Base-by-base conservation (phyloP, 176 grass and related monocot genomes). In the Carex littledalei region DNA sequence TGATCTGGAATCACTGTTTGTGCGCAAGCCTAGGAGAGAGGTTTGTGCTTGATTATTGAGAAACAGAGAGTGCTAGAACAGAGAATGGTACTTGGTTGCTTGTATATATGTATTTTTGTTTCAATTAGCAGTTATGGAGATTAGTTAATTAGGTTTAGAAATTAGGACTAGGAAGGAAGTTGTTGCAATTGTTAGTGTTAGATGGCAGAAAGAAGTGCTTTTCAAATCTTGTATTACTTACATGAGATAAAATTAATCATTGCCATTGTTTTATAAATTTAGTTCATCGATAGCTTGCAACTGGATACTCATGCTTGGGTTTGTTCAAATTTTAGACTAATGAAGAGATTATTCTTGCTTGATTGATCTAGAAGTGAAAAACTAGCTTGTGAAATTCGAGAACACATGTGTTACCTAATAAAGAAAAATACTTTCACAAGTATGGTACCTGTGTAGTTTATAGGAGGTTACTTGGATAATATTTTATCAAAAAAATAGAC, bases 1-100 rank as follows among this genome's bases (percentile, higher is more conserved):
- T 67, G 91, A 93, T 87, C 86, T 96, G 68, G 94, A 96, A 87
- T 79, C 87, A 1, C 84, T 96, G 18, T 96, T 96, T 80, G 87
- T 86, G 18, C 91, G 92, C 13, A 82, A 64, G 50, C 91, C 94
- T 1, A 76, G 89, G 37, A 86, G 87, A 45, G 89, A 96, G 70
- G 76, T 87, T 8, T 92, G 93, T 77, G 89, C 93, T 2, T 95
- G 90, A 95, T 47, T 69, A 1, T 4, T 13, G 74, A 59, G 13
- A 15, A 26, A 54, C 22, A 58, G 14, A 21, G 45, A 78, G 41
- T 21, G 71, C n/a, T 78, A 78, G 74, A 49, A 63, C 35, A 26
- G 56, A 65, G 79, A 81, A 61, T 22, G 50, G 24, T 83, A 63
- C 45, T 67, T 29, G 3, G 26, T 82, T 59, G 31, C 14, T 53